Base-by-base conservation (phyloP, 2,329 filamentous ascomycete species). In the Dactylonectria macrodidyma region DNA sequence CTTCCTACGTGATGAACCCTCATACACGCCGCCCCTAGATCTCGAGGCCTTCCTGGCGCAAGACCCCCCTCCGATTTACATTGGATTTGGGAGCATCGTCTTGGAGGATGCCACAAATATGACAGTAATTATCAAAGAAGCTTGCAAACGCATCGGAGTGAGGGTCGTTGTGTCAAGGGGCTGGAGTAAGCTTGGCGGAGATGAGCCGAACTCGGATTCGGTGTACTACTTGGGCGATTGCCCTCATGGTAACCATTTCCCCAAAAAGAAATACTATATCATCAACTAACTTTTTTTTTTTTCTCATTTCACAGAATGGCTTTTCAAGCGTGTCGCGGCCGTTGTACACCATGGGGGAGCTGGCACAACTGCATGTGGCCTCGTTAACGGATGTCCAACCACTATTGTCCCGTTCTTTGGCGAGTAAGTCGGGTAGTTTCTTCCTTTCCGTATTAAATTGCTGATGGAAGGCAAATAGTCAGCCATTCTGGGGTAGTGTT, bases 351-450 rank as follows among this genome's bases (percentile, higher is more conserved):
- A 93, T 65, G 92, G 92, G 3, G 92, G 92, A 7, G 92, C 92
- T 0, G 92, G 92, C 1, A 94, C 92, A 0, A 92, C 91, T 0
- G 92, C 92, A 1, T 91, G 91, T 38, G 91, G 91, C 0, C 81
- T 94, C 14, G 90, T 90, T 73, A 90, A 87, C 70, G 91, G 86
- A 2, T 88, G 87, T 71, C 92, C 91, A 0, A 93, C 90, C 0
- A 89, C 92, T 83, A 88, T 93, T 30, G 90, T 94, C 0, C 91
- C 92, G 0, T 94, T 94, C 80, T 94, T 94, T 71, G 92, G 92
- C 14, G 71, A 76, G 70, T 70, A 30, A 16, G 68, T 67, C 12
- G 4, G 8, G 8, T 10, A 10, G 1, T 16, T 1, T 41, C 16
- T 16, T 9, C 6, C 6, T 1, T 8, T 9, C 8, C 2, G 3